Evolutionary conservation across 2,329 filamentous ascomycete species (phyloP).

Genomic region (Ophiostoma himal-ulmi): DNA sequence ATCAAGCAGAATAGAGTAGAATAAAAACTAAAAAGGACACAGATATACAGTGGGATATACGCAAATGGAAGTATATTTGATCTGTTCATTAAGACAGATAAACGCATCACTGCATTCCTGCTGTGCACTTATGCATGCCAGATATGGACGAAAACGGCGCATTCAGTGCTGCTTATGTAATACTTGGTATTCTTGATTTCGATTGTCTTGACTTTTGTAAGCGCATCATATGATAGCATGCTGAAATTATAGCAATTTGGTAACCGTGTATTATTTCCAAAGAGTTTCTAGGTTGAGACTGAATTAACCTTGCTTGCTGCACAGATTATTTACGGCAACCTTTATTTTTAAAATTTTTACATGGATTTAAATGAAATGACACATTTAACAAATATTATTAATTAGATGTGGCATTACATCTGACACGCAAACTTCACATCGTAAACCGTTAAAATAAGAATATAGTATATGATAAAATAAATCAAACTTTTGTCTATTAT

Average conservation of each 20-base stretch:
- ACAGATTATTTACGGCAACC: too few species aligned
- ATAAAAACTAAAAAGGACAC: not conserved
- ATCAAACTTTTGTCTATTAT: conserved; percentile 8
- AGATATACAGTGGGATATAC: too few species aligned
- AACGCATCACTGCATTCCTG: not conserved
- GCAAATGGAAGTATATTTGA: not conserved
- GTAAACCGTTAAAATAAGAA: not conserved
- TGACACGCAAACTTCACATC: not conserved
- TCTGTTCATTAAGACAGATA: not conserved
- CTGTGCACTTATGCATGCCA: not conserved
- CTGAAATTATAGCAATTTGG: too few species aligned
- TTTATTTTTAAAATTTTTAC: not conserved
- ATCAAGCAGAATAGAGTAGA: not conserved
- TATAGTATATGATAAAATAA: not conserved
- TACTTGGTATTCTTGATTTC: not conserved
- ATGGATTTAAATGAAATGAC: too few species aligned
- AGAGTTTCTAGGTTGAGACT: too few species aligned
- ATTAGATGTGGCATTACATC: too few species aligned
- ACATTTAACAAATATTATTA: not conserved
- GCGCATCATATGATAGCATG: too few species aligned
- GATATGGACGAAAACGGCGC: not conserved
- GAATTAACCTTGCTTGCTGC: too few species aligned
- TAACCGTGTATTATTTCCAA: too few species aligned
- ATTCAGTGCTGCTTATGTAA: not conserved
- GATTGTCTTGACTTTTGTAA: too few species aligned